phyloP scores from a whole-genome alignment of 2,329 filamentous ascomycete genomes.

The Paraconiothyrium brasiliense region DNA sequence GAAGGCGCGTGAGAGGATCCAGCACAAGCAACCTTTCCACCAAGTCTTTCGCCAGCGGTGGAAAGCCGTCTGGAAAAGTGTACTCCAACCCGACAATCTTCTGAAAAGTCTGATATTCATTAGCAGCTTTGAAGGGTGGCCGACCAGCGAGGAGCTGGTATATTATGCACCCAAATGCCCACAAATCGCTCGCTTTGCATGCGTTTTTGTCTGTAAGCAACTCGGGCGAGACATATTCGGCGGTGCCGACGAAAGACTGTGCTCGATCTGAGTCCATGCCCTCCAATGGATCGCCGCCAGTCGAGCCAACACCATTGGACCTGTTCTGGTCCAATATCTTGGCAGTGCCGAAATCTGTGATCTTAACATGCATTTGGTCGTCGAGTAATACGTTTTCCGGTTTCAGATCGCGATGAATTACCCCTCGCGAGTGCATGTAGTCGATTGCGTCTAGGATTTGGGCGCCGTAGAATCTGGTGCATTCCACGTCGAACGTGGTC shows the following conservation, averaged over 20 bases:
- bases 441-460: constrained; percentile 96
- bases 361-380: constrained; percentile 96
- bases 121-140: constrained; percentile 94
- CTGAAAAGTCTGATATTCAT: constrained; percentile 97
- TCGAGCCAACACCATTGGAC: constrained; percentile 51
- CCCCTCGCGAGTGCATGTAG: constrained; percentile 96
- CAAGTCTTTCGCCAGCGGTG: constrained; percentile 83
- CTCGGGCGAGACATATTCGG: constrained; percentile 97
- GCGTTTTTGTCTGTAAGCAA: constrained; percentile 96
- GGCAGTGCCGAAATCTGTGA: constrained; percentile 98
- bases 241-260: constrained; percentile 95
- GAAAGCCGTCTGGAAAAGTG: constrained; percentile 89
- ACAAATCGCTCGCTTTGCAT: constrained; percentile 96
- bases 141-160: constrained; percentile 96
- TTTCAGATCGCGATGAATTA: constrained; percentile 96
- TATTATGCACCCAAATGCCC: constrained; percentile 98
- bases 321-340: constrained; percentile 76
- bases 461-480: constrained; percentile 90
- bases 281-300: constrained; percentile 62
- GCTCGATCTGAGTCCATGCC: constrained; percentile 75
- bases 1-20: constrained; percentile 83
- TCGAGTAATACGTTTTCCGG: constrained; percentile 97
- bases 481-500: constrained; percentile 93
- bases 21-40: constrained; percentile 90
- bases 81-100: constrained; percentile 97